phyloP scores from a whole-genome alignment of 371 early-diverging fungal species.

The Lichtheimia hyalospora region DNA sequence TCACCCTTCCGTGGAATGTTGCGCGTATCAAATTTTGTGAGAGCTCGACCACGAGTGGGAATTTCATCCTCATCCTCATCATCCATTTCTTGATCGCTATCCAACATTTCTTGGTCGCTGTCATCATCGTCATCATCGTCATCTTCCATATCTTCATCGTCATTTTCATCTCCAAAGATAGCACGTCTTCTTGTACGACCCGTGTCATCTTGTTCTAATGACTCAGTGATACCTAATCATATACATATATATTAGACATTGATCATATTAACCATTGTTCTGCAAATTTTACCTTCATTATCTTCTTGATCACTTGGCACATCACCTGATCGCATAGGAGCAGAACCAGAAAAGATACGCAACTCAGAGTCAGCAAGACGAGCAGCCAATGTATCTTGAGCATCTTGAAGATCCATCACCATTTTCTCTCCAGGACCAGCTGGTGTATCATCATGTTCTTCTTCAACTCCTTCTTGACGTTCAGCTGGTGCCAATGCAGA shows the following conservation, averaged over 20 bases:
- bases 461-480: conserved; percentile 28
- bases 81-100: conserved; percentile 40
- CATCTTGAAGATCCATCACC: conserved; percentile 91
- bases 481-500: conserved; percentile 47
- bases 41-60: conserved; percentile 45
- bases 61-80: conserved; percentile 36
- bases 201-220: conserved; percentile 38
- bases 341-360: conserved; percentile 79
- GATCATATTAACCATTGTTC: not conserved
- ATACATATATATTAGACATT: not conserved
- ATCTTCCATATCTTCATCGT: conserved; percentile 38
- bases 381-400: conserved; percentile 72
- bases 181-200: conserved; percentile 64
- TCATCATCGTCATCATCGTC: conserved; percentile 47
- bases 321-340: conserved; percentile 72
- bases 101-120: conserved; percentile 43
- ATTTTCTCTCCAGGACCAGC: conserved; percentile 85
- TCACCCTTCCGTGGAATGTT: conserved; percentile 51
- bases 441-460: conserved; percentile 31
- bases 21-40: conserved; percentile 49
- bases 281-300: conserved; percentile 20
- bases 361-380: conserved; percentile 77
- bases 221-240: conserved; percentile 25
- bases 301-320: conserved; percentile 39
- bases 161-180: conserved; percentile 50